phyloP scores from a whole-genome alignment of 441 rosid genomes.

The Erodium chrysanthum region DNA sequence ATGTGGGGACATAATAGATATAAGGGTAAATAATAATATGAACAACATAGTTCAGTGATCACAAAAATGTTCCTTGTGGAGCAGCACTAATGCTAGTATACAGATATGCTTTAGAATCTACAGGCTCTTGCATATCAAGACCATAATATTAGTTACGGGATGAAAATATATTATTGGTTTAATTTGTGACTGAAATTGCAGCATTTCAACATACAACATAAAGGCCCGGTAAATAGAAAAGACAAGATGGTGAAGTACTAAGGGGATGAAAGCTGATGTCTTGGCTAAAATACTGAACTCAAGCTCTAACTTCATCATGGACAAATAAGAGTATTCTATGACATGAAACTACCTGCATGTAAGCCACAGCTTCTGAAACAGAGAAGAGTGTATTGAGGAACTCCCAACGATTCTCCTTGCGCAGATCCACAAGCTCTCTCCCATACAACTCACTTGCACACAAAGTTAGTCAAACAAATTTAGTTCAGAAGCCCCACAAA shows the following conservation, averaged over 20 bases:
- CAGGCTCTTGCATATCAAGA: not conserved
- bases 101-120: not conserved
- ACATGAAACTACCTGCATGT: conserved; percentile 58
- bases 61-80: too few species aligned
- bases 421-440: conserved; percentile 86
- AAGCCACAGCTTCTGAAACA: conserved; percentile 94
- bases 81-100: not conserved
- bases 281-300: not conserved
- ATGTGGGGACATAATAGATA: too few species aligned
- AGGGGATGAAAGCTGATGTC: not conserved
- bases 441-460: conserved; percentile 79
- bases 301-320: not conserved
- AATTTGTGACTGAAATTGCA: not conserved
- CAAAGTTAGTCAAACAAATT: conserved; percentile 33
- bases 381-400: conserved; percentile 90
- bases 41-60: too few species aligned
- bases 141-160: not conserved
- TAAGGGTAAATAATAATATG: too few species aligned
- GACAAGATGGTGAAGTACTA: not conserved
- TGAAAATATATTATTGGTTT: not conserved
- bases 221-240: not conserved
- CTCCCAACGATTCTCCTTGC: conserved; percentile 86
- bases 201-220: not conserved
- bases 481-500: too few species aligned
- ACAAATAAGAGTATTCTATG: not conserved